Evolutionary conservation across 192 early-diverging fungal species (phyloP).

Genomic region (Hyaloraphidium curvatum): DNA sequence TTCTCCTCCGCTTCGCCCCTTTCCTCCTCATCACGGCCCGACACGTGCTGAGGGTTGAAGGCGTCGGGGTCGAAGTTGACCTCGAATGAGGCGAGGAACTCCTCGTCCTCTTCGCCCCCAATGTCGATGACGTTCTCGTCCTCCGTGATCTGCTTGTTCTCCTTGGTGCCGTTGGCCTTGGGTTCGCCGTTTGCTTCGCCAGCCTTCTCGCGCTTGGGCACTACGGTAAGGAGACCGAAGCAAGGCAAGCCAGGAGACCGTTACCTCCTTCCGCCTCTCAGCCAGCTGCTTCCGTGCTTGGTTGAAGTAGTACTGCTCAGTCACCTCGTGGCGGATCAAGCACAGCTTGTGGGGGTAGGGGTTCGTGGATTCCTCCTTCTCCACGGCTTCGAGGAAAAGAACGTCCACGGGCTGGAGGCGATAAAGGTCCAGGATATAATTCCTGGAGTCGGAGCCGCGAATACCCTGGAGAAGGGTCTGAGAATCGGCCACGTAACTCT

Average conservation of each 20-base stretch:
- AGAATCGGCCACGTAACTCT: neutral
- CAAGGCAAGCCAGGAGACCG: too few species aligned
- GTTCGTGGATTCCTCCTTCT: slow-evolving; percentile 25
- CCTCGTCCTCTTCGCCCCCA: slow-evolving; percentile 11
- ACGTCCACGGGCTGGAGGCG: slow-evolving; percentile 80
- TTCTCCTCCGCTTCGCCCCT: slow-evolving; percentile 36
- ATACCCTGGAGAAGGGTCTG: slow-evolving; percentile 30
- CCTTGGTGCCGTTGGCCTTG: neutral
- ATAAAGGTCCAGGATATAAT: slow-evolving; percentile 84
- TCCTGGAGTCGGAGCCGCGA: slow-evolving; percentile 71
- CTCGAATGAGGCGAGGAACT: slow-evolving; percentile 15
- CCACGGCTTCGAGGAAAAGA: slow-evolving; percentile 55
- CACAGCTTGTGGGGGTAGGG: slow-evolving; percentile 73
- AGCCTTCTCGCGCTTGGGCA: too few species aligned
- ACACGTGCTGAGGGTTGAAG: slow-evolving; percentile 6
- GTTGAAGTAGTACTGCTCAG: slow-evolving; percentile 67
- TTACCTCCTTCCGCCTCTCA: slow-evolving; percentile 19
- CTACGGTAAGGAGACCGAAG: too few species aligned
- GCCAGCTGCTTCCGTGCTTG: slow-evolving; percentile 39
- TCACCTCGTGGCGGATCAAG: slow-evolving; percentile 69
- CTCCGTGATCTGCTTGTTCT: too few species aligned
- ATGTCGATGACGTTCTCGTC: slow-evolving; percentile 8
- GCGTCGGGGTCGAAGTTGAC: slow-evolving; percentile 36
- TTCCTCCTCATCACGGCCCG: slow-evolving; percentile 5
- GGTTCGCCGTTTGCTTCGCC: slow-evolving; percentile 5